Conservation (phyloP, 23 red algal genomes). For the Gracilariopsis chorda region DNA sequence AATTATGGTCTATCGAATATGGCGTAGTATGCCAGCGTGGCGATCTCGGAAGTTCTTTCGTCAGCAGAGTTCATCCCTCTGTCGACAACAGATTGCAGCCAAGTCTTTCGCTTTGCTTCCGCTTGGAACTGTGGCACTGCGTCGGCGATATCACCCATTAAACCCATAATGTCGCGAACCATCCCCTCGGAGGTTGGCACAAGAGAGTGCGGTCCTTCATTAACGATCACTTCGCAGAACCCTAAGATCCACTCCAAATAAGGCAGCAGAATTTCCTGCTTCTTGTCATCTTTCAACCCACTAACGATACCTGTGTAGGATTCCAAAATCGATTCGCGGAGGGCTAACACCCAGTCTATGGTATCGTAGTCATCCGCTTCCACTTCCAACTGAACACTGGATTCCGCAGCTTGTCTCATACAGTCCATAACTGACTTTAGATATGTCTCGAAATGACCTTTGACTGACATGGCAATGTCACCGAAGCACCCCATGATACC, state of each 20-base stretch:
- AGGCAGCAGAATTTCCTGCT: conserved; percentile 57
- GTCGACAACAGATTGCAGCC: conserved; percentile 41
- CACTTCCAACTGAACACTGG: conserved; percentile 64
- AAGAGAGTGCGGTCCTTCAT: not conserved
- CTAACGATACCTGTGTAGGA: conserved; percentile 90
- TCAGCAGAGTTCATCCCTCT: conserved; percentile 28
- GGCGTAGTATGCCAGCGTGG: conserved; percentile 9
- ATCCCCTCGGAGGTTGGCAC: conserved; percentile 23
- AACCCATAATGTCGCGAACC: conserved; percentile 9
- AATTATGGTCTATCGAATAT: conserved; percentile 42
- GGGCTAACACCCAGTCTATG: conserved; percentile 83
- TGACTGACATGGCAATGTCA: conserved; percentile 91
- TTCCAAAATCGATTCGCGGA: conserved; percentile 92
- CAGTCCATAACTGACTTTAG: conserved; percentile 79
- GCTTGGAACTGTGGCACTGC: conserved; percentile 51
- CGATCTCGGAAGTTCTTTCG: conserved; percentile 35
- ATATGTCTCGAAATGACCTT: conserved; percentile 84
- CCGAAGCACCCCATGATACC: conserved; percentile 90
- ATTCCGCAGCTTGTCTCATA: conserved; percentile 82
- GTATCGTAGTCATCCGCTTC: conserved; percentile 84
- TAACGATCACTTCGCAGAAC: conserved; percentile 69
- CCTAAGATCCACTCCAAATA: conserved; percentile 77
- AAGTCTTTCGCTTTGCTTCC: conserved; percentile 5
- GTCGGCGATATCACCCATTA: conserved; percentile 60
- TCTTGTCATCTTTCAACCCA: conserved; percentile 70